Conservation (phyloP, 805 yeast species). For the Pachysolen tannophilus region DNA sequence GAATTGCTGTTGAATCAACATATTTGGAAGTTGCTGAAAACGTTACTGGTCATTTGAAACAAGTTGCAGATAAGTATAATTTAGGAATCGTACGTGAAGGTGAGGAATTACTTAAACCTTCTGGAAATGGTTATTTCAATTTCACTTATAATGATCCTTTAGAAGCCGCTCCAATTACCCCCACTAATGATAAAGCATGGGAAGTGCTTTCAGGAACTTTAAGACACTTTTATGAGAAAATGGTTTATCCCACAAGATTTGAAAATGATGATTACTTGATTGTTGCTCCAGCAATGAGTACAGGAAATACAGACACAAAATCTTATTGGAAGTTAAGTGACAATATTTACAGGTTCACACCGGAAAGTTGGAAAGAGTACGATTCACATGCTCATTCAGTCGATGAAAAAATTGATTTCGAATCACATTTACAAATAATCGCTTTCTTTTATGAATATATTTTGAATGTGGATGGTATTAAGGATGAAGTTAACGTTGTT, state of each 20-base stretch:
- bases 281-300: slow-evolving; percentile 51
- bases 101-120: slow-evolving; percentile 16
- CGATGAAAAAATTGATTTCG: slow-evolving; percentile 48
- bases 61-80: slow-evolving; percentile 37
- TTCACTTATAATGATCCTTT: slow-evolving; percentile 20
- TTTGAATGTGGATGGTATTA: slow-evolving; percentile 21
- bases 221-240: slow-evolving; percentile 53
- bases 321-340: slow-evolving; percentile 55
- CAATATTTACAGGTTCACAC: slow-evolving; percentile 55
- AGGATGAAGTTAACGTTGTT: neutral
- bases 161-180: slow-evolving; percentile 40
- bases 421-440: slow-evolving; percentile 51
- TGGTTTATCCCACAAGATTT: slow-evolving; percentile 23
- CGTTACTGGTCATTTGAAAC: slow-evolving; percentile 26
- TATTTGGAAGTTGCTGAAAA: slow-evolving; percentile 33
- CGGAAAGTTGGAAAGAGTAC: slow-evolving; percentile 30
- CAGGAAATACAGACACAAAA: slow-evolving; percentile 67
- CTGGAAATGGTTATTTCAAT: slow-evolving; percentile 34
- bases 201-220: slow-evolving; percentile 51
- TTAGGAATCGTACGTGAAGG: slow-evolving; percentile 38
- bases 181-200: slow-evolving; percentile 40
- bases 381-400: slow-evolving; percentile 47
- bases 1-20: slow-evolving; percentile 51
- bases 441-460: slow-evolving; percentile 48
- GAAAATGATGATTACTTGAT: slow-evolving; percentile 13